Evolutionary conservation across 1,139 yeast genomes (phyloP).

Genomic region (Yamadazyma aaseri): DNA sequence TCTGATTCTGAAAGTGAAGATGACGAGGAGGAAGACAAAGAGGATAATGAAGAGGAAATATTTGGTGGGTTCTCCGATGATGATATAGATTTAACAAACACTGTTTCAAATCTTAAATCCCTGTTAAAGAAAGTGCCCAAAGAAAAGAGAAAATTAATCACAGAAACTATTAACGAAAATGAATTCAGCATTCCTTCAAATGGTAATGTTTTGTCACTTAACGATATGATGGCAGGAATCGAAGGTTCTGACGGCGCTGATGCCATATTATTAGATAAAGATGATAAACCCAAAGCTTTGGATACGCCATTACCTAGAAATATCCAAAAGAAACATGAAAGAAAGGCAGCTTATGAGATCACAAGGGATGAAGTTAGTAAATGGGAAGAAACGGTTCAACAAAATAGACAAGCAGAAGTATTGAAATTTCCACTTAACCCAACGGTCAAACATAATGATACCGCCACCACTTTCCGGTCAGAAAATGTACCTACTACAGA

Average conservation of each 20-base stretch:
- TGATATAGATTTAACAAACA: conserved; percentile 34
- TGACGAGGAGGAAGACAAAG: conserved; percentile 17
- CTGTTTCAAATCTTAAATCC: conserved; percentile 31
- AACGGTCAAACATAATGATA: conserved; percentile 42
- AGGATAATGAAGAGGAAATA: conserved; percentile 22
- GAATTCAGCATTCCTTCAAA: conserved; percentile 68
- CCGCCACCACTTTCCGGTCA: conserved; percentile 55
- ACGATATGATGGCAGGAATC: conserved; percentile 72
- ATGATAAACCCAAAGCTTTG: conserved; percentile 45
- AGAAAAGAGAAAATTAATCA: conserved; percentile 41
- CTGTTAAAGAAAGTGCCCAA: conserved; percentile 32
- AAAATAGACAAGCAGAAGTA: conserved; percentile 82
- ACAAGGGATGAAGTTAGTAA: conserved; percentile 82
- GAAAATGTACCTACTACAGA: conserved; percentile 53
- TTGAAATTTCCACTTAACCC: conserved; percentile 70
- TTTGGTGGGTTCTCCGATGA: conserved; percentile 27
- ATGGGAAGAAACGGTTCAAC: conserved; percentile 82
- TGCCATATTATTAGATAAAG: conserved; percentile 52
- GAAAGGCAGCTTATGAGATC: conserved; percentile 87
- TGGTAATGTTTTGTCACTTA: conserved; percentile 58
- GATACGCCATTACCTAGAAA: conserved; percentile 83
- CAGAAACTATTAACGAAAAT: conserved; percentile 63
- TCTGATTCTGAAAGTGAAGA: conserved; percentile 14
- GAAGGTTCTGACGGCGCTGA: conserved; percentile 45
- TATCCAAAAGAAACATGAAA: conserved; percentile 81